phyloP scores from a whole-genome alignment of 164 flowering plant genomes.

The Hamamelis virginiana region DNA sequence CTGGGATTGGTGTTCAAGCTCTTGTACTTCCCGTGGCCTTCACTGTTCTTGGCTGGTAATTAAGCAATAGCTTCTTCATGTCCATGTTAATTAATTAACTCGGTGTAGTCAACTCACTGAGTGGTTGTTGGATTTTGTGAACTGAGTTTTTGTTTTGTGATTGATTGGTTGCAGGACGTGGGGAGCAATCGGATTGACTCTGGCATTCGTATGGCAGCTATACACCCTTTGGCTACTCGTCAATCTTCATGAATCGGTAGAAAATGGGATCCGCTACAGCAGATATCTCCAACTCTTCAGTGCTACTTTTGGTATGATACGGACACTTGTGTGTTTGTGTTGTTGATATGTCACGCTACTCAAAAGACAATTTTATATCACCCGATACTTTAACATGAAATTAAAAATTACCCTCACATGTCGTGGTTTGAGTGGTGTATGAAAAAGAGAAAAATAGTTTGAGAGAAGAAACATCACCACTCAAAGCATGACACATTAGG shows the following conservation, averaged over 20 bases:
- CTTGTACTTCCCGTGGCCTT: constrained; percentile 34
- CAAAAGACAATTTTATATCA: too few species aligned
- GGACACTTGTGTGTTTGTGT: neutral
- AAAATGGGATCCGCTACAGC: constrained; percentile 32
- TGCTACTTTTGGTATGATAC: constrained; percentile 15
- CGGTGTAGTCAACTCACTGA: too few species aligned
- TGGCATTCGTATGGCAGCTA: constrained; percentile 38
- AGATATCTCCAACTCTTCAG: constrained; percentile 32
- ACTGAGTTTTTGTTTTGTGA: neutral
- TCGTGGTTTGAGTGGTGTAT: too few species aligned
- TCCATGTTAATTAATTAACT: neutral
- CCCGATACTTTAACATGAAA: too few species aligned
- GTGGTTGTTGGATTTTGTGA: too few species aligned
- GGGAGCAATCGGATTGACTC: constrained; percentile 22
- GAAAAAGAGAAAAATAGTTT: too few species aligned
- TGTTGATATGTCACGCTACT: too few species aligned
- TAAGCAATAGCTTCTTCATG: too few species aligned
- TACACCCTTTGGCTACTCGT: constrained; percentile 33
- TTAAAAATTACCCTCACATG: too few species aligned
- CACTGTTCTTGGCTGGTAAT: constrained; percentile 34
- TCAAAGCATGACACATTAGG: too few species aligned
- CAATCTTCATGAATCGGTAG: constrained; percentile 35
- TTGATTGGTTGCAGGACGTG: constrained; percentile 1
- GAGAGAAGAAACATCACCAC: too few species aligned
- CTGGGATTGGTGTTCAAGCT: constrained; percentile 33